These are phyloP conservation scores for Selaginella tamariscina DNA, from an alignment of 75 land plant species.

Conservation along the genomic window DNA sequence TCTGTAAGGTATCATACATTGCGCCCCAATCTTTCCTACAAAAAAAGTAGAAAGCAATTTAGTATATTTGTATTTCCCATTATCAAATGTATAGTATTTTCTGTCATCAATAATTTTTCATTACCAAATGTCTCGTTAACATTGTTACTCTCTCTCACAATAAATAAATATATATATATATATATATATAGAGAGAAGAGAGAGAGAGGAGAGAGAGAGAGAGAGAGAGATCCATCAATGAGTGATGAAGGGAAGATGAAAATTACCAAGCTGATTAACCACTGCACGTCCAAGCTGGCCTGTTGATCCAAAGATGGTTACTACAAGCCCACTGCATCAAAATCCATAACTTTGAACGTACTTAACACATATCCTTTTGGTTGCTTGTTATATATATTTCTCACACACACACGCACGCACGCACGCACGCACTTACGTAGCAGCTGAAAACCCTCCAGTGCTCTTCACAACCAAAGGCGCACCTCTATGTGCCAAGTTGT, in stretches of 20 bases:
- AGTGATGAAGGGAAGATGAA: neutral
- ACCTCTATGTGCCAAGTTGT: neutral
- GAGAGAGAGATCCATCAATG: neutral
- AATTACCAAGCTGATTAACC: conserved; percentile 83
- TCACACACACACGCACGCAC: too few relatives aligned
- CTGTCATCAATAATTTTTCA: conserved; percentile 9
- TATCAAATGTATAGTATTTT: too few relatives aligned
- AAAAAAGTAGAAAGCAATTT: neutral
- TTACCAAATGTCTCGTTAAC: neutral
- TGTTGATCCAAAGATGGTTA: conserved; percentile 92
- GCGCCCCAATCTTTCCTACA: conserved; percentile 94
- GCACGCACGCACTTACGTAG: conserved; percentile 3
- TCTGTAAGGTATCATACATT: conserved; percentile 89
- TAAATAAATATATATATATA: neutral
- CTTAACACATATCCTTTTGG: neutral
- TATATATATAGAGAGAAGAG: too few relatives aligned
- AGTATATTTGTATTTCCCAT: too few relatives aligned
- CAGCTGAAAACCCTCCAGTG: neutral
- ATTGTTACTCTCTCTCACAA: neutral
- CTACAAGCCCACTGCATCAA: conserved; percentile 77
- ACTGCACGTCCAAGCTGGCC: conserved; percentile 95
- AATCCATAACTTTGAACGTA: too few relatives aligned
- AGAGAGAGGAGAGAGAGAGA: neutral
- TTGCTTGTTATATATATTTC: neutral
- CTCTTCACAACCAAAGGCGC: neutral